A percentile compares a stretch with the other conserved stretches of the same genome.
Evolutionary conservation across 1,284 basidiomycete species (phyloP).

Genomic region (Ceratobasidium sp.): DNA sequence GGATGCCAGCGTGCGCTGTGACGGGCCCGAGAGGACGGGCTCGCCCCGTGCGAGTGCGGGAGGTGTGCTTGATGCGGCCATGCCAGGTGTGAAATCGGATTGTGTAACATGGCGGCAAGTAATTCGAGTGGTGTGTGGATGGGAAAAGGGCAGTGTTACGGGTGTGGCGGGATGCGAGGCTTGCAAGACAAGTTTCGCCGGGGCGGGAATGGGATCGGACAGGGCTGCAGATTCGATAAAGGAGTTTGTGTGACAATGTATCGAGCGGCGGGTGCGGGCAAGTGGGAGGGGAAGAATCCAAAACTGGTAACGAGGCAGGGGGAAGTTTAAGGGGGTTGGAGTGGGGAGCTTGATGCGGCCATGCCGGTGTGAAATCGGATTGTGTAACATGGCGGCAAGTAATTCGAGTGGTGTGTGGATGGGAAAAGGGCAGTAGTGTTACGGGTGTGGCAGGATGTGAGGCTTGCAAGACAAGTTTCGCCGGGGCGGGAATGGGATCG

Average conservation of each 20-base stretch:
- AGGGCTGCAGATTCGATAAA: neutral
- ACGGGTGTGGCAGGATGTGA: constrained; percentile 12
- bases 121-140: neutral
- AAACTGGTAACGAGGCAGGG: too few relatives aligned
- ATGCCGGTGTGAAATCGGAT: constrained; percentile 31
- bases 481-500: constrained; percentile 21
- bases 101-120: too few relatives aligned
- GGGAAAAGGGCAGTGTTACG: neutral
- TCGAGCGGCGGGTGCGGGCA: constrained; percentile 7
- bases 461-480: constrained; percentile 13
- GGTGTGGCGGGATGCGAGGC: constrained; percentile 23
- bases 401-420: neutral
- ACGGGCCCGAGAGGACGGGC: constrained; percentile 11
- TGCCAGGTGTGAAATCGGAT: too few relatives aligned
- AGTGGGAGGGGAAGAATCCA: neutral
- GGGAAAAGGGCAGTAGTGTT: neutral
- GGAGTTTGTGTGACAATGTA: neutral
- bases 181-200: constrained; percentile 1
- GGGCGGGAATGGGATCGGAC: constrained; percentile 30
- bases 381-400: constrained; percentile 11
- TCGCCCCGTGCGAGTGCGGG: constrained; percentile 15
- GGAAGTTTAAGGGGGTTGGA: too few relatives aligned
- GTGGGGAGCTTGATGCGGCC: constrained; percentile 5
- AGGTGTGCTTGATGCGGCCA: too few relatives aligned
- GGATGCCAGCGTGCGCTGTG: constrained; percentile 37